Percentiles rank a stretch among this genome's conserved stretches.
Evolutionary conservation across 306 rosid species (phyloP).

Genomic region (Pyrus bretschneideri): DNA sequence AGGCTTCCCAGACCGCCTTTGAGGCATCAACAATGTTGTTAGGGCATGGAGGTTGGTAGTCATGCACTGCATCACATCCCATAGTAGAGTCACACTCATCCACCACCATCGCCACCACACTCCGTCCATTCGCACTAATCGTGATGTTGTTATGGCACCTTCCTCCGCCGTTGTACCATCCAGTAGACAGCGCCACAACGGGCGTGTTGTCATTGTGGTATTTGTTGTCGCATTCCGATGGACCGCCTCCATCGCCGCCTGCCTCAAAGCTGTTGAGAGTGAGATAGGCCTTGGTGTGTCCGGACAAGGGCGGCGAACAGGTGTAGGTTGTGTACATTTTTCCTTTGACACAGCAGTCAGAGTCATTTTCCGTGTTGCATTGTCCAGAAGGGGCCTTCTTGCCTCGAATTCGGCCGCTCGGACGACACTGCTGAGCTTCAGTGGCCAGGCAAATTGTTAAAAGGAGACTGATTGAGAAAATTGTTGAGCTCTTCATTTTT

Average conservation of each 20-base stretch:
- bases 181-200: constrained; percentile 16
- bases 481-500: neutral
- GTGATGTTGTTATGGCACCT: neutral
- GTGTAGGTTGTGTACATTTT: constrained; percentile 19
- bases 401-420: neutral
- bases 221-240: neutral
- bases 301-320: constrained; percentile 23
- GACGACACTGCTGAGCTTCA: neutral
- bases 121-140: constrained; percentile 31
- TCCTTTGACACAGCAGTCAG: constrained; percentile 27
- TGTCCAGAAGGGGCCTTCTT: constrained; percentile 12
- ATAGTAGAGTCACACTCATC: constrained; percentile 47
- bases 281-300: constrained; percentile 25
- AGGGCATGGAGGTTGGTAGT: constrained; percentile 19
- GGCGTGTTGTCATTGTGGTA: constrained; percentile 19
- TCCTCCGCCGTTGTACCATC: too few species aligned
- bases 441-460: neutral
- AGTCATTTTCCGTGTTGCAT: constrained; percentile 25
- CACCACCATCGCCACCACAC: constrained; percentile 36
- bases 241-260: constrained; percentile 30
- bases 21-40: neutral
- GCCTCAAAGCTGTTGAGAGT: constrained; percentile 34
- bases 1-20: constrained; percentile 15
- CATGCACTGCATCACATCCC: constrained; percentile 38
- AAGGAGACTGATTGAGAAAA: neutral